Percentiles rank a stretch among this genome's conserved stretches.
phyloP scores from a whole-genome alignment of 1,139 yeast species.

The Petasospora rhodanensis region DNA sequence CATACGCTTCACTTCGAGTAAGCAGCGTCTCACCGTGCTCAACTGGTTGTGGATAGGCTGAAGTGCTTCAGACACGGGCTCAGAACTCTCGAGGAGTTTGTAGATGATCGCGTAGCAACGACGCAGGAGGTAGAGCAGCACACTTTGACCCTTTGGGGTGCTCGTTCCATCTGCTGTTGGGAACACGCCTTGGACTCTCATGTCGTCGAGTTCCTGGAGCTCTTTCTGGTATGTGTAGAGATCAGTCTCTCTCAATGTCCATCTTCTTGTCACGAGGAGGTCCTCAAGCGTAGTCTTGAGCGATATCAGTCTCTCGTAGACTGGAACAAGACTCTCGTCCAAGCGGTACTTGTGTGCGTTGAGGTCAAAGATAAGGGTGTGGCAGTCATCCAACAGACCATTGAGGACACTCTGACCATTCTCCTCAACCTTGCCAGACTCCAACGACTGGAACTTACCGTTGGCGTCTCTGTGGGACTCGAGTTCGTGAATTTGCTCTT shows the following conservation, averaged over 20 bases:
- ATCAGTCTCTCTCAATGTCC: constrained; percentile 96
- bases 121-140: constrained; percentile 73
- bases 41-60: constrained; percentile 92
- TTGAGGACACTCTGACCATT: constrained; percentile 62
- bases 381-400: constrained; percentile 78
- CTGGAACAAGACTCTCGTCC: constrained; percentile 44
- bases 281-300: constrained; percentile 75
- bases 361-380: constrained; percentile 66
- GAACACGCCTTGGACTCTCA: constrained; percentile 56
- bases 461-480: constrained; percentile 40
- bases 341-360: constrained; percentile 49
- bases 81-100: constrained; percentile 83
- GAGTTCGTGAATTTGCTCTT: constrained; percentile 36
- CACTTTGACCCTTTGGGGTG: constrained; percentile 49
- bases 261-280: constrained; percentile 82
- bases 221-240: constrained; percentile 74
- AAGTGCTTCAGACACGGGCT: constrained; percentile 90
- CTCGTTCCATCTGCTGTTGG: constrained; percentile 27
- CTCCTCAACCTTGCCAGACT: constrained; percentile 29
- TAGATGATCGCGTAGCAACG: constrained; percentile 88
- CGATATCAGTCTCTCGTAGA: constrained; percentile 52
- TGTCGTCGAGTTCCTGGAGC: constrained; percentile 66
- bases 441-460: constrained; percentile 41
- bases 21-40: constrained; percentile 83
- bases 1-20: constrained; percentile 83